Evolutionary conservation across 495 filamentous ascomycete genomes (phyloP).

Genomic region (Penicillium subrubescens): DNA sequence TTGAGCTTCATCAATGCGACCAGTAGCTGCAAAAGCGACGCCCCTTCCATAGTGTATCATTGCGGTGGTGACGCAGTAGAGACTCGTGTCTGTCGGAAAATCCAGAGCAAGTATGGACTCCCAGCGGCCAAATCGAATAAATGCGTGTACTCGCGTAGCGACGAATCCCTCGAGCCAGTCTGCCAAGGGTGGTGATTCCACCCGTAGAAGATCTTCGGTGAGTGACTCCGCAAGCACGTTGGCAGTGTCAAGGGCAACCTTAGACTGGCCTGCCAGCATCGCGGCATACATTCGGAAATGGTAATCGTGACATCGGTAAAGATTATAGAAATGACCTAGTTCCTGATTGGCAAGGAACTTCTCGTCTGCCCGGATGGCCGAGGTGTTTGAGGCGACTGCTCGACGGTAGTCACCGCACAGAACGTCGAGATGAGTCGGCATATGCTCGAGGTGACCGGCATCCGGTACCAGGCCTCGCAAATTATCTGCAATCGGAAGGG

Average conservation of each 20-base stretch:
- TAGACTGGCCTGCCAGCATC: constrained; percentile 65
- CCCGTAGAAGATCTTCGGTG: constrained; percentile 59
- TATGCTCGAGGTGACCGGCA: constrained; percentile 71
- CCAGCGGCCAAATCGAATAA: constrained; percentile 69
- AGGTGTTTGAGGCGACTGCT: constrained; percentile 61
- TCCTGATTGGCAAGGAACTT: constrained; percentile 55
- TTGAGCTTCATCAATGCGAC: constrained; percentile 49
- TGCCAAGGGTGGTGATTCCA: constrained; percentile 68
- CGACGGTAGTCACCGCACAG: constrained; percentile 66
- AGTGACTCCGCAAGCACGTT: constrained; percentile 53
- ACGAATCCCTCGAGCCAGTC: constrained; percentile 72
- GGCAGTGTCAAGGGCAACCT: constrained; percentile 58
- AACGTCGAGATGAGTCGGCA: constrained; percentile 71
- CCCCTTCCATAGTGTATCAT: constrained; percentile 67
- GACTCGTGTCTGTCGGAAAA: constrained; percentile 48
- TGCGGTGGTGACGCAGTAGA: constrained; percentile 66
- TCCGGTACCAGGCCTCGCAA: constrained; percentile 66
- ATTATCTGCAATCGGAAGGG: constrained; percentile 56
- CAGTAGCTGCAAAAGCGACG: constrained; percentile 60
- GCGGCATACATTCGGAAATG: constrained; percentile 72
- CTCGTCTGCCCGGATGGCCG: constrained; percentile 65
- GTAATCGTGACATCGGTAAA: constrained; percentile 67
- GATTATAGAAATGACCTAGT: constrained; percentile 64
- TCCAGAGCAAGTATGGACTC: constrained; percentile 54
- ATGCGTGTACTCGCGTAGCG: constrained; percentile 61